Conservation (phyloP, 2,329 filamentous ascomycete genomes). For the Colletotrichum cereale region DNA sequence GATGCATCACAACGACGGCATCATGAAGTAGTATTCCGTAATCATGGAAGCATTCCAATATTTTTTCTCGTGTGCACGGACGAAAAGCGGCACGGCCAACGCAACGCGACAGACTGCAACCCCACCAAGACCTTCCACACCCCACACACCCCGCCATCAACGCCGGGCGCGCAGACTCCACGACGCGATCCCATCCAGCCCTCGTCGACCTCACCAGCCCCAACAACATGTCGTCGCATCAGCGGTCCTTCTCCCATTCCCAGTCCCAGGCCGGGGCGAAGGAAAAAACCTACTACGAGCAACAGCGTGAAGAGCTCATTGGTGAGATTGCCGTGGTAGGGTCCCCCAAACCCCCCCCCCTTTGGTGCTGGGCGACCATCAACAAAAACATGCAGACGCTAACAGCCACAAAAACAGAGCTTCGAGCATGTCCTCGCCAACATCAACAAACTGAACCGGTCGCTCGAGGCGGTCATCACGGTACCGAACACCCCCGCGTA, state of each 20-base stretch:
- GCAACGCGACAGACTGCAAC: too few relatives aligned
- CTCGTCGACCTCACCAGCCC: background rate
- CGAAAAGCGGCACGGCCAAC: too few relatives aligned
- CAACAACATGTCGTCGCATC: conserved; percentile 38
- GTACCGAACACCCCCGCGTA: conserved; percentile 58
- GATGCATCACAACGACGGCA: too few relatives aligned
- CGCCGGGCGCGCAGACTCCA: conserved; percentile 1
- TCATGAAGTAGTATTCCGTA: too few relatives aligned
- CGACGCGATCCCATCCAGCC: conserved; percentile 16
- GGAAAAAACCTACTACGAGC: conserved; percentile 78
- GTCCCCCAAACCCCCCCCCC: background rate
- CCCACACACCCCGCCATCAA: conserved; percentile 26
- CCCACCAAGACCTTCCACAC: conserved; percentile 9
- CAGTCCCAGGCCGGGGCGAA: conserved; percentile 31
- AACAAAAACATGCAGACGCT: conserved; percentile 53
- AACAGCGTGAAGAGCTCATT: conserved; percentile 79
- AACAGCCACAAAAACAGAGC: conserved; percentile 57
- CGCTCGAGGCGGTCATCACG: conserved; percentile 89
- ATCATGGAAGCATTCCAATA: too few relatives aligned
- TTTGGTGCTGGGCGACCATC: background rate
- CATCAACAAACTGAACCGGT: conserved; percentile 94
- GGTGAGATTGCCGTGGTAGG: conserved; percentile 79
- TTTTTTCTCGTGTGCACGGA: too few relatives aligned
- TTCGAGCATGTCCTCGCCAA: conserved; percentile 95
- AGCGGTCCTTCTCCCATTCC: conserved; percentile 40